A percentile compares a stretch with the other conserved stretches of the same genome.
Evolutionary conservation across 768 basidiomycete genomes (phyloP).

Genomic region (Amanita polypyramis): DNA sequence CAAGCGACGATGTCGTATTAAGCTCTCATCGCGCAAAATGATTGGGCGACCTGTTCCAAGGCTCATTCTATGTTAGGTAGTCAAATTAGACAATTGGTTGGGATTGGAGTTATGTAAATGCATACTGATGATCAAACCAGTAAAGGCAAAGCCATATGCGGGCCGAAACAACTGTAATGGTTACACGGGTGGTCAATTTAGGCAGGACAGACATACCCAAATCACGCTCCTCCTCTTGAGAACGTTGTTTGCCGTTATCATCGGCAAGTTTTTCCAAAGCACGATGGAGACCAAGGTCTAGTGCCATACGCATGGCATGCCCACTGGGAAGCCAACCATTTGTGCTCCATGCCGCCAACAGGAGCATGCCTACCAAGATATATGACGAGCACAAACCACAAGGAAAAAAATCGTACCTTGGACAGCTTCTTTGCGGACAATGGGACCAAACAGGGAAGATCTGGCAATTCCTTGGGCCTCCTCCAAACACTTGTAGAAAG

Average conservation of each 20-base stretch:
- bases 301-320: slow-evolving; percentile 92
- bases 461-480: slow-evolving; percentile 95
- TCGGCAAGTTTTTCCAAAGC: slow-evolving; percentile 89
- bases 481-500: slow-evolving; percentile 86
- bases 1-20: slow-evolving; percentile 75
- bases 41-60: slow-evolving; percentile 87
- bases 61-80: slow-evolving; percentile 52
- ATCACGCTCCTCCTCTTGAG: slow-evolving; percentile 80
- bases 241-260: slow-evolving; percentile 49
- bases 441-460: slow-evolving; percentile 86
- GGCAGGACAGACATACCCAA: slow-evolving; percentile 41
- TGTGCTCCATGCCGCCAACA: slow-evolving; percentile 88
- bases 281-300: slow-evolving; percentile 87
- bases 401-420: slow-evolving; percentile 46
- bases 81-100: background rate
- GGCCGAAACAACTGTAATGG: slow-evolving; percentile 67
- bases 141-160: slow-evolving; percentile 92
- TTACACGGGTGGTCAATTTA: slow-evolving; percentile 3
- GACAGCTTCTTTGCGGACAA: slow-evolving; percentile 90
- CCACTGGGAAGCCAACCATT: slow-evolving; percentile 94
- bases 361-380: slow-evolving; percentile 60
- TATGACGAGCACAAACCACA: slow-evolving; percentile 11
- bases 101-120: slow-evolving; percentile 9
- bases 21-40: slow-evolving; percentile 80
- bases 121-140: slow-evolving; percentile 93